Conservation (phyloP, 176 grass and related monocot genomes). For the Paspalum notatum region DNA sequence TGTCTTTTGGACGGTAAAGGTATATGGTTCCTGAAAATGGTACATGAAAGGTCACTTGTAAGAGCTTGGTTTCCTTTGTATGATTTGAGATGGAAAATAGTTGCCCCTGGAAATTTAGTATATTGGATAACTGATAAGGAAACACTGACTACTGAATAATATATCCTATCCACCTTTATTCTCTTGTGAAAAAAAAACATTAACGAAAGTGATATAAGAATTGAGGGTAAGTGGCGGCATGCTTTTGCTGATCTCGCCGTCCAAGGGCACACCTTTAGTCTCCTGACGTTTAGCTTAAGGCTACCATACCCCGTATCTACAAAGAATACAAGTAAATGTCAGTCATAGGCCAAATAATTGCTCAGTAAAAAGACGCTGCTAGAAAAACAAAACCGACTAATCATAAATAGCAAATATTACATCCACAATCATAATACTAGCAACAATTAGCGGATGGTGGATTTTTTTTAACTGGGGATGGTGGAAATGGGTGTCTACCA, state of each 20-base stretch:
- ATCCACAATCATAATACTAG: background rate
- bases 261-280: slow-evolving; percentile 45
- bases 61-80: background rate
- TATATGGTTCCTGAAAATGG: slow-evolving; percentile 51
- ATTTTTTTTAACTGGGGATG: too few species aligned
- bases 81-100: background rate
- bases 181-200: background rate
- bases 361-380: background rate
- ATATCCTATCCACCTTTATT: background rate
- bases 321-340: slow-evolving; percentile 26
- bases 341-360: background rate
- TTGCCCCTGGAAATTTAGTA: background rate
- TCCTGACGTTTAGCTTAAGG: slow-evolving; percentile 42
- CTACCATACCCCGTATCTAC: slow-evolving; percentile 13
- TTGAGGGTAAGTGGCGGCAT: background rate
- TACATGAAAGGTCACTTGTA: background rate
- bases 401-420: background rate
- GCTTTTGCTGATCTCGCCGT: background rate
- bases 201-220: background rate
- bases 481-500: background rate
- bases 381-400: slow-evolving; percentile 25
- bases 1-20: slow-evolving; percentile 18
- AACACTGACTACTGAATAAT: background rate
- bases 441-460: background rate
- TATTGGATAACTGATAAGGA: background rate